Evolutionary conservation across 305 asterid species (phyloP), one percentile per base, ranked within the genome.

Genomic region (Solanum hybrid): DNA sequence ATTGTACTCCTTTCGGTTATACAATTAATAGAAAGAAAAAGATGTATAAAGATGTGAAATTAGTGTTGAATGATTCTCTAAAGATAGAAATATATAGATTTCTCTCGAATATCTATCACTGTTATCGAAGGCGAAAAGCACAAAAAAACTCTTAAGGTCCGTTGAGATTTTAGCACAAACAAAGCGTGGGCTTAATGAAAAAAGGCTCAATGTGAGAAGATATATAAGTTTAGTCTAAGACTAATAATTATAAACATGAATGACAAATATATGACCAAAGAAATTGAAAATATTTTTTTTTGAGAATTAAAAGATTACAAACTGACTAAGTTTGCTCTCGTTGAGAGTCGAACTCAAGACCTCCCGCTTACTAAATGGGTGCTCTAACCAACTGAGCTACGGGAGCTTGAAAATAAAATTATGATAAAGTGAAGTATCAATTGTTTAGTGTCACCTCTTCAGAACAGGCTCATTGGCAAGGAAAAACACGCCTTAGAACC

Each of bases 291-390:
- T 64, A 2, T 60, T 3, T 60, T 22, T 60, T 60, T 60, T 60
- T 60, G 1, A 60, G 72, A 19, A 60, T 60, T 60, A 60, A 60
- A 60, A 19, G 71, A 60, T 60, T 19, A 60, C 71, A 60, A 22
- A 60, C 5, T 60, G 71, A 1, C 12, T n/a, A 60, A 7, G 71
- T 56, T 1, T 95, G 98, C 98, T 95, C 93, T 96, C 91, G 91
- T 94, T 95, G 97, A 95, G 97, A 96, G 96, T 93, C 87, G 95
- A 96, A 94, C 98, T 95, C 95, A 94, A 93, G 97, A 94, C 98
- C 98, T 96, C 98, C 98, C 97, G 98, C 96, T 94, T 95, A 94
- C 99, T 95, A 96, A 97, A 95, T 97, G 96, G 98, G 97, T 94
- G 98, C 98, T 95, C 97, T 95, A 96, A 95, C 98, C 96, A 97